Base-by-base conservation (phyloP, 805 yeast genomes). In the Millerago galiae region DNA sequence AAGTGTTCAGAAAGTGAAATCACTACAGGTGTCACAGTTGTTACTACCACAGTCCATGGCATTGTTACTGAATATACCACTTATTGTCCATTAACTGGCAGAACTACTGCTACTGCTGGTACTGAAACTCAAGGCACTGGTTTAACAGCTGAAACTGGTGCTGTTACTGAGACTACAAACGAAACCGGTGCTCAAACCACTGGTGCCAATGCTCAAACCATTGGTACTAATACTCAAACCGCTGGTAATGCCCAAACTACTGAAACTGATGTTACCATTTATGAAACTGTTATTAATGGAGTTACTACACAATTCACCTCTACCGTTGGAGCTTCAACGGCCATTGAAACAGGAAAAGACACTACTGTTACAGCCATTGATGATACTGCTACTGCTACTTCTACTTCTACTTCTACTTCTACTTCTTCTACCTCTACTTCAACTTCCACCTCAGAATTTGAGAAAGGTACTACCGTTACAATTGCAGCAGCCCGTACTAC, bases 1-100 rank as follows among this genome's bases (percentile, higher is more conserved):
- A 5, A 13, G n/a, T 46, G 48, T 30, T 57, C 62, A 35, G 46
- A 56, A 21, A 56, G 65, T 14, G 40, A 43, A 9, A 40, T 61
- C 8, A 47, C 54, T 15, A 57, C 63, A 27, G 31, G 47, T 53
- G 9, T 51, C 57, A 9, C 50, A 55, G 11, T 47, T 47, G 21
- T 31, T 3, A 57, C 62, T 0, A 37, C 52, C 6, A 48, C 58
- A 7, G 54, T 59, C 5, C 38, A 53, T 34, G 65, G 65, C 13
- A 46, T 52, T 10, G 48, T 47, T n/a, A 59, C 66, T 10, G 43
- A 35, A 8, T 62, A 55, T 44, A 60, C 66, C 27, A 65, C 71
- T 12, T 21, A 21, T 21, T 21, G 24, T 21, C 24, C 24, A 21
- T 21, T 21, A 21, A 21, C 32, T 29, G 32, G 32, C 14, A 29